Base-by-base conservation (phyloP, 2,329 filamentous ascomycete genomes). In the Raffaelea ambrosiae region DNA sequence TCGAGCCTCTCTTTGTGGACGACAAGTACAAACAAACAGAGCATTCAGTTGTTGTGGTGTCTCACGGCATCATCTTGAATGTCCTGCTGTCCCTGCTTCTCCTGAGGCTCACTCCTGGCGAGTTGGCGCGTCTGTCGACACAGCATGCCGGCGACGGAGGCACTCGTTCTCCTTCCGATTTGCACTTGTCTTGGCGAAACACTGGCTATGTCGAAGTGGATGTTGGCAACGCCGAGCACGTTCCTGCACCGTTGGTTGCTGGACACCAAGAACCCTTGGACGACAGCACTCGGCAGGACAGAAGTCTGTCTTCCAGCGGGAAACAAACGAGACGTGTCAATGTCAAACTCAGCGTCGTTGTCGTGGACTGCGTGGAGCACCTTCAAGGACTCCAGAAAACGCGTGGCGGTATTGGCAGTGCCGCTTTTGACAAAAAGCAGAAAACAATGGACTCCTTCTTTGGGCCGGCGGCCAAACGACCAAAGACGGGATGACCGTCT, bases 61-160 rank as follows among this genome's bases (percentile, higher is more conserved):
- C 89, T 2, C 90, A 96, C 58, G 89, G 90, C 16, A 83, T 95
- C 51, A 80, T 95, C 38, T 74, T 95, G 3, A 79, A 79, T 2
- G 73, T 79, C 29, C 64, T 95, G 0, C 83, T 85, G 73, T 73
- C 74, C 48, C 71, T 74, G 13, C 62, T 95, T 14, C 66, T 84
- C 8, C 64, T 68, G 13, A 71, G 77, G 3, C 74, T 87, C 50
- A 62, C 65, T 8, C 48, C 56, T 1, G 44, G 40, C 3, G 58
- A 59, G 44, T 33, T 58, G 18, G 36, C 42, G 1, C 53, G 50
- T 53, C 48, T 58, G 47, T 41, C 51, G 14, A 26, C 54, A 49
- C 42, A 52, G 4, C 22, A 53, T 50, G 49, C 53, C 35, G 49
- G 54, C 3, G 22, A 21, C 2, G 45, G 26, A 23, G 18, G 53